phyloP scores from a whole-genome alignment of 2,329 filamentous ascomycete species.

The Pseudovirgaria hyperparasitica region DNA sequence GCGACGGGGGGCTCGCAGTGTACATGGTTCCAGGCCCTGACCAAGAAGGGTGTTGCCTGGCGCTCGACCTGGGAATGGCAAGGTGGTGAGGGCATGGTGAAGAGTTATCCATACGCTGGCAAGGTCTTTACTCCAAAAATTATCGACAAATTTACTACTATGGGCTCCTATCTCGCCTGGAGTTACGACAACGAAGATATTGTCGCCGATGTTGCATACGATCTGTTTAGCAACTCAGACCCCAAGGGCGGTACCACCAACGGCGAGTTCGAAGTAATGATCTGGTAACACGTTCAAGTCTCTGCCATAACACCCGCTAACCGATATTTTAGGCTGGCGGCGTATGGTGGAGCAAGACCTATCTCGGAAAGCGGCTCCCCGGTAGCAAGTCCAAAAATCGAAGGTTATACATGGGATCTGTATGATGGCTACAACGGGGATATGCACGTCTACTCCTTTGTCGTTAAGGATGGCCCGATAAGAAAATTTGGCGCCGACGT shows the following conservation, averaged over 20 bases:
- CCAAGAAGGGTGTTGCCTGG: constrained; percentile 9
- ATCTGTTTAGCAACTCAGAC: constrained; percentile 13
- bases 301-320: no score
- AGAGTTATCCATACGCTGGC: constrained; percentile 13
- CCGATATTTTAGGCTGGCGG: no score
- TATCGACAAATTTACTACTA: constrained; percentile 7
- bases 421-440: constrained; percentile 3
- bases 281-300: no score
- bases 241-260: constrained; percentile 12
- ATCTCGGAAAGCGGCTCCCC: constrained; percentile 3
- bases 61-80: constrained; percentile 10
- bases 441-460: constrained; percentile 3
- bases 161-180: constrained; percentile 11
- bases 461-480: no score
- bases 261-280: constrained; percentile 15
- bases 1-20: constrained; percentile 11
- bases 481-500: constrained; percentile 43
- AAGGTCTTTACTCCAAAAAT: constrained; percentile 8
- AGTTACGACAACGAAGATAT: constrained; percentile 10
- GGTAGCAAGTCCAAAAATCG: constrained; percentile 3
- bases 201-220: constrained; percentile 14
- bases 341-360: constrained; percentile 4
- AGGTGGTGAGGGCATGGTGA: constrained; percentile 13
- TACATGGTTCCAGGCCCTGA: constrained; percentile 10
- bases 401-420: constrained; percentile 4